These are phyloP conservation scores for Aspergillus steynii DNA, from an alignment of 495 filamentous ascomycete species.

Conservation along the genomic window DNA sequence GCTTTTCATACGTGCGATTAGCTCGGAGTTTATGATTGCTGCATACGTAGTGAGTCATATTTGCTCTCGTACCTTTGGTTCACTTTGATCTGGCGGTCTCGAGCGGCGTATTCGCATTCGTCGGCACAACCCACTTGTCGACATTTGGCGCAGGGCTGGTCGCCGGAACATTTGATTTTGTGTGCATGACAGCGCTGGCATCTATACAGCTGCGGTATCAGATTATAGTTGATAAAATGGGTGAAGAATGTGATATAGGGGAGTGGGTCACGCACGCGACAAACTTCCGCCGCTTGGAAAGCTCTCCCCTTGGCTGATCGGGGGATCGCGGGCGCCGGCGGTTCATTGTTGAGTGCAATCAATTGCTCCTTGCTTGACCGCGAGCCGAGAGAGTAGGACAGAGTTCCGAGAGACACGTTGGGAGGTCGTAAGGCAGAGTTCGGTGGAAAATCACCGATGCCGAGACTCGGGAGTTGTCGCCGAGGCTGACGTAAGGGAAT, in stretches of 20 bases:
- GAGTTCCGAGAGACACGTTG: background rate
- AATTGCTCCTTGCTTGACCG: background rate
- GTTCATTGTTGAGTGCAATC: constrained; percentile 10
- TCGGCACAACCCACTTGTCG: constrained; percentile 35
- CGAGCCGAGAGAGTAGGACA: background rate
- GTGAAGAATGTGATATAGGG: background rate
- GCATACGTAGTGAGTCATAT: background rate
- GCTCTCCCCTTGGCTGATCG: constrained; percentile 12
- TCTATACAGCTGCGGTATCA: constrained; percentile 18
- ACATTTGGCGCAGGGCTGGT: constrained; percentile 44
- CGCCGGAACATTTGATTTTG: constrained; percentile 50
- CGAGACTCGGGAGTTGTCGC: background rate
- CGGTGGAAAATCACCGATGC: background rate
- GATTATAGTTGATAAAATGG: constrained; percentile 1
- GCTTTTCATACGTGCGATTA: constrained; percentile 17
- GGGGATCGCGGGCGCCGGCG: constrained; percentile 12
- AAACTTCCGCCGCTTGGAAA: constrained; percentile 37
- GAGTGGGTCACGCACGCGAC: constrained; percentile 30
- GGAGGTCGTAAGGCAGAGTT: background rate
- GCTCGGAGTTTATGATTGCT: too few relatives aligned
- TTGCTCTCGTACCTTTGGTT: constrained; percentile 39
- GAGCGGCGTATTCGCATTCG: constrained; percentile 39
- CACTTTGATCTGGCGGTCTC: constrained; percentile 46
- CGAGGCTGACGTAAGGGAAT: background rate
- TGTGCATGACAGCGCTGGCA: constrained; percentile 48